These are phyloP conservation scores for Punctularia strigosozonata DNA, from an alignment of 768 basidiomycete species.

Conservation along the genomic window DNA sequence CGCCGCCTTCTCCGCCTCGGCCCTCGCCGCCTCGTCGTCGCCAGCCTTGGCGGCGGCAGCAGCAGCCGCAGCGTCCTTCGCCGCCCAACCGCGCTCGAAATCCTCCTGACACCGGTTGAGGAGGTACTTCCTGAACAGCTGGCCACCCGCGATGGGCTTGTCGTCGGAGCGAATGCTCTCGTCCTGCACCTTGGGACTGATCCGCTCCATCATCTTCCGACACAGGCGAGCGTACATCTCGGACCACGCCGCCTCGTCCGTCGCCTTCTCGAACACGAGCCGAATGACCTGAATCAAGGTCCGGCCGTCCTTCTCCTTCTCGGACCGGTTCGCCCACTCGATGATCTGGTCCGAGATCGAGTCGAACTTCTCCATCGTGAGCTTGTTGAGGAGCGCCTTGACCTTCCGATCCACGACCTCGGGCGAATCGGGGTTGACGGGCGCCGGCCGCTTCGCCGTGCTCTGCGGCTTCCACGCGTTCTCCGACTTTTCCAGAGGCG, in stretches of 20 bases:
- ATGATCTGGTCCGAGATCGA: constrained; percentile 94
- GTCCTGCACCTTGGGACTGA: constrained; percentile 81
- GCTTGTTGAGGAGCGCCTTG: constrained; percentile 84
- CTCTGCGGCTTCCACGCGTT: constrained; percentile 68
- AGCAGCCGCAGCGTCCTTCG: constrained; percentile 75
- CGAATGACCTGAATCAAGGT: constrained; percentile 94
- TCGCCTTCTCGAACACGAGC: constrained; percentile 95
- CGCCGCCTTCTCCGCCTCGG: constrained; percentile 45
- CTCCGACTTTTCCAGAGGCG: constrained; percentile 63
- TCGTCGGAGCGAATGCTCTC: constrained; percentile 73
- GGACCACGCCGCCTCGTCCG: constrained; percentile 90
- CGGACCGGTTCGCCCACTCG: constrained; percentile 87
- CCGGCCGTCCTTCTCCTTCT: constrained; percentile 85
- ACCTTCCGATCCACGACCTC: constrained; percentile 91
- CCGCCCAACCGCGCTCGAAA: constrained; percentile 92
- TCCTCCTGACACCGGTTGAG: constrained; percentile 96
- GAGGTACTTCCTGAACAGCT: constrained; percentile 93
- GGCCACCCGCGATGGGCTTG: constrained; percentile 85
- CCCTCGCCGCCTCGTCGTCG: constrained; percentile 75
- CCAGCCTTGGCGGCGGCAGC: constrained; percentile 77
- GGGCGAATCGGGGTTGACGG: constrained; percentile 53
- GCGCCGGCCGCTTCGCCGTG: constrained; percentile 31
- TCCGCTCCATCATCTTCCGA: constrained; percentile 90
- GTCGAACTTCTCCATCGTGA: constrained; percentile 95
- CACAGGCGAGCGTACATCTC: constrained; percentile 97